These are phyloP conservation scores for Imleria badia DNA, from an alignment of 768 basidiomycete species.

Conservation along the genomic window DNA sequence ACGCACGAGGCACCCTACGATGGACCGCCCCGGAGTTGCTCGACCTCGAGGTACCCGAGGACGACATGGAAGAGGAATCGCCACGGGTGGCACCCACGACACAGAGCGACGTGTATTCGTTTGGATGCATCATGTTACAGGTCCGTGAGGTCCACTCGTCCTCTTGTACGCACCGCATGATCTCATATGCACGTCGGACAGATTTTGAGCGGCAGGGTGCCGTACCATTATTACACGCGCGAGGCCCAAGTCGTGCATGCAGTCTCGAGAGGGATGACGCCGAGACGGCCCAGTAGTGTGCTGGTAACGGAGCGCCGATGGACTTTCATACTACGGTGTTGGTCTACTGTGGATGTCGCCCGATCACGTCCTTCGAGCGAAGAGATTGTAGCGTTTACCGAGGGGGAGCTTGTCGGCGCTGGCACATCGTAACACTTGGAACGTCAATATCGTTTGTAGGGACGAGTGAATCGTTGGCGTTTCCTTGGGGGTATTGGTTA, in stretches of 20 bases:
- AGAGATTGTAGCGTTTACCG: constrained; percentile 23
- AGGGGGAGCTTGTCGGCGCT: background rate
- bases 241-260: constrained; percentile 14
- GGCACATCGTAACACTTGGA: background rate
- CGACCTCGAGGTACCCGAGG: background rate
- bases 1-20: constrained; percentile 11
- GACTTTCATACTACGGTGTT: constrained; percentile 13
- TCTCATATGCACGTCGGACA: background rate
- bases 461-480: no score
- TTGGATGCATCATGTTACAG: constrained; percentile 23
- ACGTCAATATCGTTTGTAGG: background rate
- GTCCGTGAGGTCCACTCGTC: background rate
- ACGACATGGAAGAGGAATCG: background rate
- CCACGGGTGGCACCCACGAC: background rate
- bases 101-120: constrained; percentile 20
- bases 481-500: background rate
- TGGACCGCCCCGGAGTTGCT: constrained; percentile 22
- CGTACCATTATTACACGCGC: constrained; percentile 12
- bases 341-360: constrained; percentile 26
- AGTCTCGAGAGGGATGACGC: constrained; percentile 2
- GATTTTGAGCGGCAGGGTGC: constrained; percentile 12
- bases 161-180: background rate
- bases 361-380: constrained; percentile 27
- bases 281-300: background rate
- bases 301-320: constrained; percentile 8